Percentiles rank a stretch among this genome's conserved stretches.
Conservation (phyloP, 495 filamentous ascomycete species). For the Margaritispora aquatica region DNA sequence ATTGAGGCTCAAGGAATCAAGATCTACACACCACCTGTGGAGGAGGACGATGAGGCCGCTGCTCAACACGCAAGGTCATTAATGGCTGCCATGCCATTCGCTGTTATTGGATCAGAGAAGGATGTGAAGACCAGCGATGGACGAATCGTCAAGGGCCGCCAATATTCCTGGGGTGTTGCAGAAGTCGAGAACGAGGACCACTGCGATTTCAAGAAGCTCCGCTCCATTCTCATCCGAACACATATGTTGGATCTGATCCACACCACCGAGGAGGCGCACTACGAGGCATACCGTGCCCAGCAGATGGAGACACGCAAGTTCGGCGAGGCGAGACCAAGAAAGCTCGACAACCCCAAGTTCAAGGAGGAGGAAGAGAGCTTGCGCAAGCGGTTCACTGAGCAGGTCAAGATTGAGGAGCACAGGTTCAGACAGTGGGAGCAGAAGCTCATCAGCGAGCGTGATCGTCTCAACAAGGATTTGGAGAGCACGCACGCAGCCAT, state of each 20-base stretch:
- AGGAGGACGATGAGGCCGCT: conserved; percentile 96
- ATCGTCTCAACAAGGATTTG: conserved; percentile 98
- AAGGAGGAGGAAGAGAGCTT: conserved; percentile 98
- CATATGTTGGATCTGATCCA: conserved; percentile 99
- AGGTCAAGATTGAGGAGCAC: conserved; percentile 99
- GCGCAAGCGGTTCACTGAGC: conserved; percentile 98
- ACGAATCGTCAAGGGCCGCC: conserved; percentile 95
- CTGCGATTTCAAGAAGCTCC: conserved; percentile 99
- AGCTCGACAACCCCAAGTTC: conserved; percentile 99
- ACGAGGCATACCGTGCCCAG: conserved; percentile 96
- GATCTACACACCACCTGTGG: conserved; percentile 95
- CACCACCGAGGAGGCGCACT: conserved; percentile 98
- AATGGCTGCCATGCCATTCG: conserved; percentile 96
- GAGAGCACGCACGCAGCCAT: conserved; percentile 96
- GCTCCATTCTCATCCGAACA: conserved; percentile 97
- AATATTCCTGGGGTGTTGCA: conserved; percentile 98
- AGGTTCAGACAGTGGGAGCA: conserved; percentile 99
- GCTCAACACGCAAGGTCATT: conserved; percentile 88
- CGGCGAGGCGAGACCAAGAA: conserved; percentile 91
- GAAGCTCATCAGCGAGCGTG: conserved; percentile 96
- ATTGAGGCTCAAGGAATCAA: conserved; percentile 98
- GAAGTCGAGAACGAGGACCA: conserved; percentile 99
- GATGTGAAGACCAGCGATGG: conserved; percentile 94
- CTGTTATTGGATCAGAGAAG: conserved; percentile 98
- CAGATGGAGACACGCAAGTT: conserved; percentile 99